Base-by-base conservation (phyloP, 169 alveolate species). In the Plasmodium gaboni region DNA sequence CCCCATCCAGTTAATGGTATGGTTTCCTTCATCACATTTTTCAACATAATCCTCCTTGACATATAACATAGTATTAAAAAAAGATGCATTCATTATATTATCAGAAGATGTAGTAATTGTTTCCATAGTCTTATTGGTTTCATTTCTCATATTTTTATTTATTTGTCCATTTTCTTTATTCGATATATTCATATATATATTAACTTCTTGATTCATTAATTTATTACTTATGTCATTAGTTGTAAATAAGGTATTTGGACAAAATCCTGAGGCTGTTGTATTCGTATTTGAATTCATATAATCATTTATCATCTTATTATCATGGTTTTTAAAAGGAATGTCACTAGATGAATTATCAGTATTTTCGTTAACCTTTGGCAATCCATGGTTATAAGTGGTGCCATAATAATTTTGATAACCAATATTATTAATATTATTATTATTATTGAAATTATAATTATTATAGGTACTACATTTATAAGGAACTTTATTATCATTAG, bases 61-160 rank as follows among this genome's bases (percentile, higher is more conserved):
- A 24, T 51, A n/a, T n/a, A 19, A 22, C 9, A 24, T 57, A 13
- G 55, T 50, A 32, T 78, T 78, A 42, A 64, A 78, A 12, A 78
- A 22, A 17, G 64, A 70, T 24, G 89, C 32, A 22, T 38, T 78
- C 26, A 78, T 6, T 24, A 78, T 46, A 65, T 24, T 78, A 24
- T 78, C 89, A 26, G 78, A 59, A 12, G 61, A 13, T 24, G 74
- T 78, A 24, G 74, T 78, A 24, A 42, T 78, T 5, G 89, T 59
- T 2, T 70, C 76, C 9, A 78, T 65, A 48, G 89, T 64, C 48
- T 78, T 78, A 22, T 28, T 78, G 4, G 78, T 78, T 70, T 78
- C 89, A 24, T 48, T 59, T 44, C 51, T 78, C 85, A 83, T 83
- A 63, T 48, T 46, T 24, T 83, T 83, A 32, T 69, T 70, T 67